Conservation (phyloP, 495 filamentous ascomycete genomes). For the Aspergillus campestris region DNA sequence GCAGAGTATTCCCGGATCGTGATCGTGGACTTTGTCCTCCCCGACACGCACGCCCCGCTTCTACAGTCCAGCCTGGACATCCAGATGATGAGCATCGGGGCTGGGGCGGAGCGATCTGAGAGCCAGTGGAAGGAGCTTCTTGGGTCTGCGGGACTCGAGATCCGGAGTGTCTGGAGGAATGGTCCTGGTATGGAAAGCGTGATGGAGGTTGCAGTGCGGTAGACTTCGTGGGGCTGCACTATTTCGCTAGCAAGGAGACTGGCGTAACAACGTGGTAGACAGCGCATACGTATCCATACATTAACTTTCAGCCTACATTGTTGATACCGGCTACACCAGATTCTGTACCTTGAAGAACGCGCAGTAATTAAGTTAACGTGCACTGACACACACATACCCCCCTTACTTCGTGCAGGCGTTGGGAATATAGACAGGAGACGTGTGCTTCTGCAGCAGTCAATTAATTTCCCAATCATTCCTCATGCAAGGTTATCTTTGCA, state of each 20-base stretch:
- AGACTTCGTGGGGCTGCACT: neutral
- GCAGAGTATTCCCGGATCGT: constrained; percentile 27
- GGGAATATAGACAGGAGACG: no score
- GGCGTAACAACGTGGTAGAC: neutral
- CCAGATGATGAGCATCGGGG: constrained; percentile 38
- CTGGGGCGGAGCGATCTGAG: constrained; percentile 32
- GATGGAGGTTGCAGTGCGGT: constrained; percentile 19
- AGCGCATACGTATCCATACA: no score
- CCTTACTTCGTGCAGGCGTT: no score
- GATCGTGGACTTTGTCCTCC: constrained; percentile 32
- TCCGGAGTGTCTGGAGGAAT: constrained; percentile 24
- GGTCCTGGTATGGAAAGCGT: constrained; percentile 30
- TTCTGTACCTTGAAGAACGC: no score
- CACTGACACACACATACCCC: no score
- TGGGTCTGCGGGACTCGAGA: constrained; percentile 24
- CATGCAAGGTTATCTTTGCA: no score
- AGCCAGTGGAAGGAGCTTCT: constrained; percentile 28
- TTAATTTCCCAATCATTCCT: no score
- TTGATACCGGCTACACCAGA: no score
- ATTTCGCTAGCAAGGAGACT: no score
- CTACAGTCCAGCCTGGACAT: constrained; percentile 33
- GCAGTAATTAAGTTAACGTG: no score
- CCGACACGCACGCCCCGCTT: constrained; percentile 23
- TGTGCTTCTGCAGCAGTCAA: no score
- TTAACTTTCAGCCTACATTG: no score